phyloP scores from a whole-genome alignment of 1,139 yeast species.

The Meyerozyma carpophila region DNA sequence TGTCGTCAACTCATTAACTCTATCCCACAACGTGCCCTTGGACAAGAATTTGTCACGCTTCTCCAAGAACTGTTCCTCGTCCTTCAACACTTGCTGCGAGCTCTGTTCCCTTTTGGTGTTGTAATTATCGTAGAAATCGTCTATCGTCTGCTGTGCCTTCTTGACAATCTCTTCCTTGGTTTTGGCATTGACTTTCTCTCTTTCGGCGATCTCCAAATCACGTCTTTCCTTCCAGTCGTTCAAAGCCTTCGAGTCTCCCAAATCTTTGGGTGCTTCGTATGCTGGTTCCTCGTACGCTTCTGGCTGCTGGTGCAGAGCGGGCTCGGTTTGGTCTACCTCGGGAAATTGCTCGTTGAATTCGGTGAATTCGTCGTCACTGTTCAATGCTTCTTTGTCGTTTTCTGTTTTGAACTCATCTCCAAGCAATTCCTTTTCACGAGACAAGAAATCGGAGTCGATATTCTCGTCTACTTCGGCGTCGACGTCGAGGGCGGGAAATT shows the following conservation, averaged over 20 bases:
- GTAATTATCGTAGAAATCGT: constrained; percentile 91
- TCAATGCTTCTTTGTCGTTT: constrained; percentile 53
- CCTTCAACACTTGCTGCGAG: constrained; percentile 56
- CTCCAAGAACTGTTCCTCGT: constrained; percentile 66
- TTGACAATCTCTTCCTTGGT: constrained; percentile 68
- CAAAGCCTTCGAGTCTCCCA: constrained; percentile 52
- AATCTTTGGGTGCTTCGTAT: constrained; percentile 12
- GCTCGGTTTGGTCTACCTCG: constrained; percentile 34
- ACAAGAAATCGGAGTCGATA: constrained; percentile 56
- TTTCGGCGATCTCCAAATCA: constrained; percentile 71
- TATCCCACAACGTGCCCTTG: constrained; percentile 84
- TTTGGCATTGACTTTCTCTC: constrained; percentile 68
- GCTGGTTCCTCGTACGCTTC: constrained; percentile 13
- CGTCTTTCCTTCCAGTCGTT: constrained; percentile 84
- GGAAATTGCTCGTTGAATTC: constrained; percentile 68
- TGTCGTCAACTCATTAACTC: constrained; percentile 50
- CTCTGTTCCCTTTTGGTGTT: constrained; percentile 77
- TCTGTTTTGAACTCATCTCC: constrained; percentile 80
- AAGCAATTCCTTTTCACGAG: constrained; percentile 78
- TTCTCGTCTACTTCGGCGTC: constrained; percentile 27
- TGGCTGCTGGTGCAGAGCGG: constrained; percentile 14
- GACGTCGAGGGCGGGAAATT: constrained; percentile 77
- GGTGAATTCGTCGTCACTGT: constrained; percentile 54
- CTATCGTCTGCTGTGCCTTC: constrained; percentile 83
- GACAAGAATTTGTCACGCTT: constrained; percentile 78